Evolutionary conservation across 2,329 filamentous ascomycete genomes (phyloP), one percentile per base, ranked within the genome.

Genomic region (Trichophyton schoenleinii): DNA sequence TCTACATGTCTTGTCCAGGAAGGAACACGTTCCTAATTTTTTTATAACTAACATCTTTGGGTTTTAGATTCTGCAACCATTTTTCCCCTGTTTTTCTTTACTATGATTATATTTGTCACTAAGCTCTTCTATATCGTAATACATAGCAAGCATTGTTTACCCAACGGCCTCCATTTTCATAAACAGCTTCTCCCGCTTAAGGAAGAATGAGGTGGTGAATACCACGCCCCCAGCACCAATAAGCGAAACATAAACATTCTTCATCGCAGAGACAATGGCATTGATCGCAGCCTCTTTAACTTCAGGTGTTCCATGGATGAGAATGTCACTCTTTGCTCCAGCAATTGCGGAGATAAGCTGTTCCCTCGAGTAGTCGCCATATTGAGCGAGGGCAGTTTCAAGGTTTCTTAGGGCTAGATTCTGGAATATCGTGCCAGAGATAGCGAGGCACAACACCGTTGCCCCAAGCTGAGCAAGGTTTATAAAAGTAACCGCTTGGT

Each of bases 401-500:
- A 78, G 70, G 1, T 66, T 66, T 0, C 66, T 64, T 31, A 71
- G 64, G 0, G 68, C 66, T 13, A 67, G 63, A 55, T 75, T 75
- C 42, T 76, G 66, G 67, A 63, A 63, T 6, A 61, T 58, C 22
- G 59, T 36, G 6, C 59, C 53, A 1, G 62, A 59, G 28, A 63
- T 58, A 36, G 55, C 57, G 3, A 61, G 60, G 3, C 36, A 44
- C 9, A 63, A n/a, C 3, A 58, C 28, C 18, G 18, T 36, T 31
- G 44, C 55, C 7, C 36, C 46, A n/a, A 59, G 38, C 31, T 61
- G 62, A 2, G 62, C 52, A 74, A 78, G n/a, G 75, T 68, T 73
- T 53, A 76, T 75, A 64, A 74, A 77, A 0, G 74, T 73, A 2
- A 77, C 70, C 0, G 73, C 71, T 0, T 67, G 64, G 6, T 71